A percentile compares a stretch with the other conserved stretches of the same genome.
These are phyloP conservation scores for Rugonectria rugulosa DNA, from an alignment of 2,329 filamentous ascomycete species.

Conservation along the genomic window DNA sequence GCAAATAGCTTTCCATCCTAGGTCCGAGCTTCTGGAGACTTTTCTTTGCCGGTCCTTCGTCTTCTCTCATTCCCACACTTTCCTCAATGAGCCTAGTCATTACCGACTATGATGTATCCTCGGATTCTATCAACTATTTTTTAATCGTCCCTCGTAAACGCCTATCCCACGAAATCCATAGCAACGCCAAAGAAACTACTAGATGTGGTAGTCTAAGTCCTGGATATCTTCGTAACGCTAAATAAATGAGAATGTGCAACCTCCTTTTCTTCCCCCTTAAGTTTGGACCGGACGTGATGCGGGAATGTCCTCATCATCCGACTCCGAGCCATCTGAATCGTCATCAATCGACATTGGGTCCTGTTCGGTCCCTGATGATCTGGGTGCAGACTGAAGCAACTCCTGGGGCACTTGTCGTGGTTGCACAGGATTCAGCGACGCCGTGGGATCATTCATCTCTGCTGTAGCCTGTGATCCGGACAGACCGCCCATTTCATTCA, in stretches of 20 bases:
- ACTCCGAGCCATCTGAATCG: conserved; percentile 20
- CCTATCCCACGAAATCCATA: no score
- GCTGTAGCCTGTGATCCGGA: conserved; percentile 46
- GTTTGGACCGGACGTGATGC: conserved; percentile 5
- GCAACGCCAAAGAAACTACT: no score
- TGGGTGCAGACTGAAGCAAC: background rate
- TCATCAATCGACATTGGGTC: conserved; percentile 41
- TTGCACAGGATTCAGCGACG: conserved; percentile 31
- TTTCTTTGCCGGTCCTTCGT: no score
- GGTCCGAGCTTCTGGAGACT: no score
- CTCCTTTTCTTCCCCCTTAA: background rate
- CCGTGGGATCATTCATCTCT: conserved; percentile 47
- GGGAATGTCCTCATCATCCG: conserved; percentile 41
- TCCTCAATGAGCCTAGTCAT: no score
- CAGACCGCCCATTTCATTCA: conserved; percentile 47
- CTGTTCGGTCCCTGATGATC: conserved; percentile 24
- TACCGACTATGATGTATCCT: no score
- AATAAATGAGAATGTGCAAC: conserved; percentile 23
- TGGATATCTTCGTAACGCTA: background rate
- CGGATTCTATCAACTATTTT: no score
- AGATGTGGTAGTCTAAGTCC: no score
- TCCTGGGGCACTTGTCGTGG: conserved; percentile 25
- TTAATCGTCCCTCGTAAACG: no score
- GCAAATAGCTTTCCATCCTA: no score
- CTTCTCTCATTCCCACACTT: no score